Evolutionary conservation across 2,329 filamentous ascomycete genomes (phyloP), one percentile per base, ranked within the genome.

Genomic region (Exophiala sp.): DNA sequence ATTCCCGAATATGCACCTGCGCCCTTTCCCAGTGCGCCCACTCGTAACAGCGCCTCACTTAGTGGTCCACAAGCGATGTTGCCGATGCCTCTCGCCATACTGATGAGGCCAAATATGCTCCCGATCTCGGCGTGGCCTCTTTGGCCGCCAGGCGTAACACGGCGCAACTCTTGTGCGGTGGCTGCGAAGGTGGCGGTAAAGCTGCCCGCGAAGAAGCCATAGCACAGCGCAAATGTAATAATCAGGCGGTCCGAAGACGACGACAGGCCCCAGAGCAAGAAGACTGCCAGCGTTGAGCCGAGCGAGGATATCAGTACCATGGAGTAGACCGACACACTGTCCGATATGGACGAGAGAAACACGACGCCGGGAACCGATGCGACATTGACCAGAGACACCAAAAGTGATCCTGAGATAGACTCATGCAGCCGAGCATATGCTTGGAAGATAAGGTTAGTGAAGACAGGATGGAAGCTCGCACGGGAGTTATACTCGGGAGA

Each of bases 61-160:
- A 81, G 63, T 0, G 79, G 78, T 2, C 79, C 79, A 54, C 71
- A 74, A 8, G 75, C 71, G 8, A 82, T 66, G 62, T 75, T 77
- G 3, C 78, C 78, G 16, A 81, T 70, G 0, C 78, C 79, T 41
- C 77, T 75, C 0, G 78, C 78, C 7, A 73, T 73, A 8, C 72
- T 72, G 49, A 81, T 66, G 11, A 75, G 69, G 0, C 72, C 73
- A 52, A 80, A 77, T 1, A 79, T 69, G 57, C 80, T 73, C 0
- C 75, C 73, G 3, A 74, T 66, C 40, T 81, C 78, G 0, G 72
- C 67, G n/a, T 39, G 20, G 9, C 47, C 47, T 3, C 38, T 50
- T 18, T 43, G 12, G n/a, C 47, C 47, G n/a, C 47, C 47, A 12
- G 47, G 47, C 20, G 47, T 43, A 11, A 50, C 47, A 50, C 47